phyloP scores from a whole-genome alignment of 2,329 filamentous ascomycete genomes.

The Hypoxylon sp. region DNA sequence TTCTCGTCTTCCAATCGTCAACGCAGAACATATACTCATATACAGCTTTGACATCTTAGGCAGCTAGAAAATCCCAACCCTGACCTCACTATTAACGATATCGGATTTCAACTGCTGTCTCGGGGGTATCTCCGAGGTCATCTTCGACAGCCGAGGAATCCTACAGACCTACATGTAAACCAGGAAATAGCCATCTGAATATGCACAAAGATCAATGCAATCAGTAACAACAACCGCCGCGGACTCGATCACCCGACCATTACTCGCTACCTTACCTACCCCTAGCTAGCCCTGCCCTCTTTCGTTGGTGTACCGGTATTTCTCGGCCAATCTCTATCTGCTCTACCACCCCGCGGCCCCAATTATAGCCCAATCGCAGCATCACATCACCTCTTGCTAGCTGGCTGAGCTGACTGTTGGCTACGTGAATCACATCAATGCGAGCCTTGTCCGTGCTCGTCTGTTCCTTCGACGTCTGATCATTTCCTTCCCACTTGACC shows the following conservation, averaged over 20 bases:
- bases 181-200: neutral
- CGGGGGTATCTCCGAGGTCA: conserved; percentile 5
- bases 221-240: conserved; percentile 15
- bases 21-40: conserved; percentile 4
- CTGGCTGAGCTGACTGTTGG: conserved; percentile 25
- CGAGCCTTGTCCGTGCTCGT: conserved; percentile 30
- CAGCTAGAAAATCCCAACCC: neutral
- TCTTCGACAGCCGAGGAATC: conserved; percentile 8
- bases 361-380: conserved; percentile 33
- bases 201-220: conserved; percentile 17
- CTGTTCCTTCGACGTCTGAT: conserved; percentile 29
- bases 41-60: neutral
- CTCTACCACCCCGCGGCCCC: conserved; percentile 27
- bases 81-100: conserved; percentile 10
- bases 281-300: conserved; percentile 21
- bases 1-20: conserved; percentile 19
- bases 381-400: conserved; percentile 27
- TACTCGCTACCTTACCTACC: conserved; percentile 7
- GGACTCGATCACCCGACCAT: conserved; percentile 30
- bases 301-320: conserved; percentile 32
- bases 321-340: conserved; percentile 35
- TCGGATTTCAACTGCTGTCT: neutral
- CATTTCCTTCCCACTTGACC: conserved; percentile 36
- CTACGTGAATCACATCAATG: conserved; percentile 27
- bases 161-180: conserved; percentile 12